phyloP scores from a whole-genome alignment of 2,329 filamentous ascomycete species.

The Byssochlamys sp. region DNA sequence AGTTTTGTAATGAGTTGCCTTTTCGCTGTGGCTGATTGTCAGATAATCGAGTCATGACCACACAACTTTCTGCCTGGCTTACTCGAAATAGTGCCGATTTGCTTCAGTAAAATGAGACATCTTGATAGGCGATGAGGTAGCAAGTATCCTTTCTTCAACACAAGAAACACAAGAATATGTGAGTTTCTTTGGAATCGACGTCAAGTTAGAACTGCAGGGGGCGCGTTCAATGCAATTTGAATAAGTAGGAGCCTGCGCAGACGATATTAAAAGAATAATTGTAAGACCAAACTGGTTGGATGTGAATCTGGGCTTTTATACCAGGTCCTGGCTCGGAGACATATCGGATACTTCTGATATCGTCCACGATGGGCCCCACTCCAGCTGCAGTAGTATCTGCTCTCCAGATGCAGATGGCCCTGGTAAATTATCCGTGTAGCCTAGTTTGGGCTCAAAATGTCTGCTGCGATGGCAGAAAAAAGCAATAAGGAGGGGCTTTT shows the following conservation, averaged over 20 bases:
- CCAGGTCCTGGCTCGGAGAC: conserved; percentile 15
- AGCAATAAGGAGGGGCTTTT: background rate
- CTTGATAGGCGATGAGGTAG: background rate
- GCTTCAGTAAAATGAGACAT: conserved; percentile 28
- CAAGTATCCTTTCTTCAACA: background rate
- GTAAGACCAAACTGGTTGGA: background rate
- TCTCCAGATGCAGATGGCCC: background rate
- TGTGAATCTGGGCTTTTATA: background rate
- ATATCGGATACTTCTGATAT: conserved; percentile 21
- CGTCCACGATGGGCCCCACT: no score
- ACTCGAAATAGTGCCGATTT: conserved; percentile 35
- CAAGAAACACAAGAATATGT: background rate
- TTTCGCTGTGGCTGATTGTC: conserved; percentile 30
- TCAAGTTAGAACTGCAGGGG: background rate
- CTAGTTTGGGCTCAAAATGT: background rate
- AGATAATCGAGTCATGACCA: background rate
- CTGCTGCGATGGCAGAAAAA: background rate
- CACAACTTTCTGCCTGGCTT: conserved; percentile 10
- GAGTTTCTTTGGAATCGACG: background rate
- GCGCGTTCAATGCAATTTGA: background rate
- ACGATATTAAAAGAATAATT: background rate
- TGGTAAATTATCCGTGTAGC: background rate
- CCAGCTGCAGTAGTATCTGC: background rate
- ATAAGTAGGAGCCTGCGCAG: no score
- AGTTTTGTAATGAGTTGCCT: conserved; percentile 48